phyloP scores from a whole-genome alignment of 352 stramenopile genomes.

The Thalassiosira hispida region DNA sequence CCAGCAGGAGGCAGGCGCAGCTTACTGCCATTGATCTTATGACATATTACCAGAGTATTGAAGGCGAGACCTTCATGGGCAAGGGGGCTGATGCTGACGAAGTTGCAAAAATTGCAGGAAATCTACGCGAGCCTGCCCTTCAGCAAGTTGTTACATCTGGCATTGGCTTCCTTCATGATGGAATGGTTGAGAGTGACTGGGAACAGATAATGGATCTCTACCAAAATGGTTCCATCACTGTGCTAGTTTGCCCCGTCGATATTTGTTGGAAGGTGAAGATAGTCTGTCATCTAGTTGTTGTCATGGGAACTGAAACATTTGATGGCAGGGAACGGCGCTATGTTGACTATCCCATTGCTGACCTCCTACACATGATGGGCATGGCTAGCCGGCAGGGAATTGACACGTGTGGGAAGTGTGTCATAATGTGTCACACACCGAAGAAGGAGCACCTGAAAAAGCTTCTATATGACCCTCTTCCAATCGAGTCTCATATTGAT shows the following conservation, averaged over 20 bases:
- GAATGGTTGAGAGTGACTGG: conserved; percentile 91
- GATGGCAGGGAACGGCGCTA: conserved; percentile 90
- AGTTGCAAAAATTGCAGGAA: conserved; percentile 43
- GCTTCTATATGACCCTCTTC: conserved; percentile 99
- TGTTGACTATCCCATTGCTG: conserved; percentile 96
- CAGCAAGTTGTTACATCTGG: conserved; percentile 93
- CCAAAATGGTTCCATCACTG: conserved; percentile 87
- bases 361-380: conserved; percentile 98
- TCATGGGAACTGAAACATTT: conserved; percentile 98
- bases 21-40: conserved; percentile 98
- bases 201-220: conserved; percentile 91
- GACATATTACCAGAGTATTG: conserved; percentile 90
- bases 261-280: conserved; percentile 90
- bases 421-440: conserved; percentile 95
- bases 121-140: conserved; percentile 90
- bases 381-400: conserved; percentile 73
- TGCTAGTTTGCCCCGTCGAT: conserved; percentile 93
- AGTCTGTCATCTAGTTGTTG: conserved; percentile 91
- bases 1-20: conserved; percentile 97
- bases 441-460: conserved; percentile 99
- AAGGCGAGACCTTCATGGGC: conserved; percentile 63
- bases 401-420: conserved; percentile 90
- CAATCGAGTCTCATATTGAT: conserved; percentile 98
- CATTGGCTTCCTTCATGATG: conserved; percentile 95
- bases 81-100: conserved; percentile 42